Conservation (phyloP, 1,284 basidiomycete genomes). For the Caloboletus inedulis region DNA sequence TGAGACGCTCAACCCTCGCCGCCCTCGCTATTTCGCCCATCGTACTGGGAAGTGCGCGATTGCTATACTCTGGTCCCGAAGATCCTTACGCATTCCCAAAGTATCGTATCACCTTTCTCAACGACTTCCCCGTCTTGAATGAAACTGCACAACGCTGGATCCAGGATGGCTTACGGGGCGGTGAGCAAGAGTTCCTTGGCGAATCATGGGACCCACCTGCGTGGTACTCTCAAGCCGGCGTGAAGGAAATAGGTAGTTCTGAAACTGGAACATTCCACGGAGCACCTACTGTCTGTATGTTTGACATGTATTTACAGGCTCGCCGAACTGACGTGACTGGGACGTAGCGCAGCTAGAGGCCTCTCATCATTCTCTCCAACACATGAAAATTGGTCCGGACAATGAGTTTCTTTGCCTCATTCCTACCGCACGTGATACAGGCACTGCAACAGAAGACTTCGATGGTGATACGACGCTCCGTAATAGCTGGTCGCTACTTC, state of each 20-base stretch:
- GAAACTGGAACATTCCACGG: constrained; percentile 31
- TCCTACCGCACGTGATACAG: constrained; percentile 56
- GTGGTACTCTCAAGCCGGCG: constrained; percentile 36
- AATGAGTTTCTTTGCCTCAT: constrained; percentile 73
- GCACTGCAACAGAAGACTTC: constrained; percentile 46
- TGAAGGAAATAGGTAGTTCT: constrained; percentile 58
- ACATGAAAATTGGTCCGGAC: constrained; percentile 66
- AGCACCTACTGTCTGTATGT: constrained; percentile 30
- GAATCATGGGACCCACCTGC: constrained; percentile 51
- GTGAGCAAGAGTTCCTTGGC: constrained; percentile 73
- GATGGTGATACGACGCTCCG: constrained; percentile 60
- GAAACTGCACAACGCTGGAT: constrained; percentile 75
- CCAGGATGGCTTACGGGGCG: constrained; percentile 61
- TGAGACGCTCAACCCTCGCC: constrained; percentile 21
- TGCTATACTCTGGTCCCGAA: constrained; percentile 69
- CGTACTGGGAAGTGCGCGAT: constrained; percentile 38
- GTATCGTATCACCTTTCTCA: constrained; percentile 78
- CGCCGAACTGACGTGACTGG: constrained; percentile 12
- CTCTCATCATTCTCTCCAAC: constrained; percentile 51
- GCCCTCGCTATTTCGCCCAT: constrained; percentile 19
- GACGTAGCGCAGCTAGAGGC: constrained; percentile 15
- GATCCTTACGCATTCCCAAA: constrained; percentile 85
- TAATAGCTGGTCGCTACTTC: constrained; percentile 75
- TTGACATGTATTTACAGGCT: constrained; percentile 14
- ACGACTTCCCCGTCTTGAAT: constrained; percentile 71